Evolutionary conservation across 495 filamentous ascomycete genomes (phyloP), one percentile per base, ranked within the genome.

Genomic region (Tuber calosporum): DNA sequence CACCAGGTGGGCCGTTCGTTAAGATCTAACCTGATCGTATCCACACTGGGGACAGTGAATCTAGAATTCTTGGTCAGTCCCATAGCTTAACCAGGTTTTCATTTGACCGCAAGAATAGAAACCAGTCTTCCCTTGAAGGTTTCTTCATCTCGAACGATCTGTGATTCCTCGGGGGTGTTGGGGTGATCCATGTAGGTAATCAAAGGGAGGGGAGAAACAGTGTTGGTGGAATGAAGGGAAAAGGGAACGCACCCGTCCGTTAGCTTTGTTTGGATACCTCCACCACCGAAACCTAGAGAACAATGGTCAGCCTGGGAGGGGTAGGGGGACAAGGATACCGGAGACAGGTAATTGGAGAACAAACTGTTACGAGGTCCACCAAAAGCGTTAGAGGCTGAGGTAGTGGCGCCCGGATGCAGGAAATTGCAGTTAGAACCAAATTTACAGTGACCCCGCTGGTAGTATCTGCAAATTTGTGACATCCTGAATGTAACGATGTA

Each of bases 371-470:
- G 77, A 17, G 69, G 66, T 38, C 37, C 70, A 34, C 77, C 72
- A 43, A 70, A 72, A 22, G 69, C 36, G 39, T 79, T 79, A 15
- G 58, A 40, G 22, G 40, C 30, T 19, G 42, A 38, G 37, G 72
- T 73, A 42, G 40, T 69, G 41, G 76, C 77, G 8, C 72, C 72
- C 6, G 80, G 79, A n/a, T 81, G 80, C 19, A 75, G 39, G 62
- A 68, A 84, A 74, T 74, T 79, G 48, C 80, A 81, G 41, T 70
- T 69, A 68, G 43, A 68, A 19, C 89, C 89, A 72, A 83, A 90
- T 77, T 82, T 87, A 83, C 89, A 91, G 62, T 84, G 83, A 45
- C 88, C 88, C 79, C 84, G 84, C 73, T 85, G 86, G 75, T 84
- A 91, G 80, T 85, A 90, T 26, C 74, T 83, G 83, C 89, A 91